A percentile compares a stretch with the other conserved stretches of the same genome.
phyloP scores from a whole-genome alignment of 2,329 filamentous ascomycete species.

The Atkinsonella hypoxylon region DNA sequence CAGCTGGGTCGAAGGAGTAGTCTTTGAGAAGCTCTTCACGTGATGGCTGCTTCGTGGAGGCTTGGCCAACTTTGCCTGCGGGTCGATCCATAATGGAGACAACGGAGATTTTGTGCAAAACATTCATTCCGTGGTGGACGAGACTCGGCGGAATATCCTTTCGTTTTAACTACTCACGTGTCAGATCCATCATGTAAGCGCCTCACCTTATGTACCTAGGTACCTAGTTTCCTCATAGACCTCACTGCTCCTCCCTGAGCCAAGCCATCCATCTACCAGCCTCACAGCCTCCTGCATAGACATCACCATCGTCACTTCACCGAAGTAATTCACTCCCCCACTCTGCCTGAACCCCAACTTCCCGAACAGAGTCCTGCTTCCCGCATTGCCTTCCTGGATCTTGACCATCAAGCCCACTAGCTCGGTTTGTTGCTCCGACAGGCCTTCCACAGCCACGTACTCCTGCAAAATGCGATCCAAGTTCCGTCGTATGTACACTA shows the following conservation, averaged over 20 bases:
- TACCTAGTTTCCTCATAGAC: slow-evolving; percentile 16
- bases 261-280: slow-evolving; percentile 15
- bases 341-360: slow-evolving; percentile 38
- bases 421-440: neutral
- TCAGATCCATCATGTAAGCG: too few relatives aligned
- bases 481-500: slow-evolving; percentile 53
- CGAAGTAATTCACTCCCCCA: slow-evolving; percentile 47
- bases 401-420: slow-evolving; percentile 38
- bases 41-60: too few relatives aligned
- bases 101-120: too few relatives aligned
- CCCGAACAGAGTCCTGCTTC: slow-evolving; percentile 39
- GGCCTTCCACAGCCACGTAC: slow-evolving; percentile 18
- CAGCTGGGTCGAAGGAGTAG: too few relatives aligned
- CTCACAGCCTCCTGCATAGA: slow-evolving; percentile 16
- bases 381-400: slow-evolving; percentile 43
- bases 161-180: too few relatives aligned
- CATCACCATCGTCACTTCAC: slow-evolving; percentile 41
- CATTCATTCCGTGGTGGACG: too few relatives aligned
- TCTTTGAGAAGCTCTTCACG: too few relatives aligned
- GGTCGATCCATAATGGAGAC: neutral
- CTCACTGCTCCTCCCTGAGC: neutral
- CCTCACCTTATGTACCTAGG: slow-evolving; percentile 9
- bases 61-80: too few relatives aligned
- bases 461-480: slow-evolving; percentile 39
- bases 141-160: too few relatives aligned